Evolutionary conservation across 2,329 filamentous ascomycete genomes (phyloP), one percentile per base, ranked within the genome.

Genomic region (Grosmannia serpens): DNA sequence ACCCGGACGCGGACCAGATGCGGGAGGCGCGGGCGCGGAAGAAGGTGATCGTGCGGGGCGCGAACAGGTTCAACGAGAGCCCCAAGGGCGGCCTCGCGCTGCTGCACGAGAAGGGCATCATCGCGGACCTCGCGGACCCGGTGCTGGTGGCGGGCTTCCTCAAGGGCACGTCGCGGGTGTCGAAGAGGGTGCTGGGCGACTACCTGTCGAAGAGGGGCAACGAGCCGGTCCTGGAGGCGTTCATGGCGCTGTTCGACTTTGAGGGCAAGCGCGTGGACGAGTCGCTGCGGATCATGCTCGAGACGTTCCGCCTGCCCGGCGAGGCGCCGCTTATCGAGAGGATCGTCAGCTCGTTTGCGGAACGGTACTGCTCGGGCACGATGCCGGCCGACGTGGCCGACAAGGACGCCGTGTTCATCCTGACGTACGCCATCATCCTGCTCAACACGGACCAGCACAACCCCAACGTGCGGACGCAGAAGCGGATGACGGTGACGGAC

Each of bases 381-480:
- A 80, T 83, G 29, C 86, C 88, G 0, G 82, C 87, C 57, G 87
- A 85, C 26, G 85, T 97, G 62, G 87, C 85, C 8, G 86, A 95
- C 67, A 87, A 89, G 65, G 94, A 99, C 70, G 85, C 91, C 9
- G 85, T 94, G 26, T 99, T 89, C 67, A 84, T 99, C 53, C 77
- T 99, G 56, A 92, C 89, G 0, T 99, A 99, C 69, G 94, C 91
- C 44, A 95, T 96, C 67, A 96, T 99, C 70, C 91, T 99, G 83
- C 77, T 99, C 59, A 99, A 99, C 68, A 96, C 92, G 1, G 94
- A 99, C 68, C 88, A 95, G 66, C 94, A 97, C 71, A 99, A 95
- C 67, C 91, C 91, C 0, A 97, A 96, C 65, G 72, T 97, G 62
- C 91, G 84, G 65, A 72, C 79, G 1, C 77, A 84, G 65, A 88